Evolutionary conservation across 768 basidiomycete species (phyloP).

Genomic region (Omphalotus guepiniiformis): DNA sequence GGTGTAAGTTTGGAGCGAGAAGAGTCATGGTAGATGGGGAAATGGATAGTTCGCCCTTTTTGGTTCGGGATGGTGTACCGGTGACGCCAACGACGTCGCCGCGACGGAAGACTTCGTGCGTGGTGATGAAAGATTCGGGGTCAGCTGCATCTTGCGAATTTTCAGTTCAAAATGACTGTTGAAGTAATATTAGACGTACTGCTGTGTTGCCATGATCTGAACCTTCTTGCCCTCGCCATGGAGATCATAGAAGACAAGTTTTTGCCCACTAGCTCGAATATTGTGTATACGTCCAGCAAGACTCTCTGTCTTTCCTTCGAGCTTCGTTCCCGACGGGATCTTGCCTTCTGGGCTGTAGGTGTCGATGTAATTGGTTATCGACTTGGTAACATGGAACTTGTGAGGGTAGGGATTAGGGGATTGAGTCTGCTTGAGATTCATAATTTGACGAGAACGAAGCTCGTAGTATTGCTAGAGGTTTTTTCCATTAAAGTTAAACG

Average conservation of each 20-base stretch:
- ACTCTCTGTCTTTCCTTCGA: conserved; percentile 52
- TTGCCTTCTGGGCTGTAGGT: conserved; percentile 71
- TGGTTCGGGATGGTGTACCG: conserved; percentile 86
- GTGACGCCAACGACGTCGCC: conserved; percentile 95
- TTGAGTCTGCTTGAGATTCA: conserved; percentile 78
- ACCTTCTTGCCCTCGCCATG: conserved; percentile 90
- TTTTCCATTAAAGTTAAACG: neutral
- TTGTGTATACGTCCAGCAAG: conserved; percentile 92
- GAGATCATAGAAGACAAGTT: conserved; percentile 92
- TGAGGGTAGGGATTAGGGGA: conserved; percentile 96
- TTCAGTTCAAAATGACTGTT: neutral
- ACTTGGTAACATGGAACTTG: conserved; percentile 90
- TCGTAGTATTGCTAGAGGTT: conserved; percentile 89
- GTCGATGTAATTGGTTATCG: conserved; percentile 69
- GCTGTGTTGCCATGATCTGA: conserved; percentile 89
- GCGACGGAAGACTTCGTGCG: conserved; percentile 85
- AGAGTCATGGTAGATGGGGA: conserved; percentile 76
- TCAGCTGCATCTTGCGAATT: conserved; percentile 55
- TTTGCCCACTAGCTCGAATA: conserved; percentile 76
- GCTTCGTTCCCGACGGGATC: conserved; percentile 62
- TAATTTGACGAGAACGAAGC: conserved; percentile 83
- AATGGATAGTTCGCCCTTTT: conserved; percentile 94
- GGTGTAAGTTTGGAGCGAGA: conserved; percentile 94
- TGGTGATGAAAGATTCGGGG: conserved; percentile 58
- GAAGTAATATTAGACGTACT: conserved; percentile 44